Evolutionary conservation across 1,139 yeast genomes (phyloP).

Genomic region (Wickerhamomyces sp.): DNA sequence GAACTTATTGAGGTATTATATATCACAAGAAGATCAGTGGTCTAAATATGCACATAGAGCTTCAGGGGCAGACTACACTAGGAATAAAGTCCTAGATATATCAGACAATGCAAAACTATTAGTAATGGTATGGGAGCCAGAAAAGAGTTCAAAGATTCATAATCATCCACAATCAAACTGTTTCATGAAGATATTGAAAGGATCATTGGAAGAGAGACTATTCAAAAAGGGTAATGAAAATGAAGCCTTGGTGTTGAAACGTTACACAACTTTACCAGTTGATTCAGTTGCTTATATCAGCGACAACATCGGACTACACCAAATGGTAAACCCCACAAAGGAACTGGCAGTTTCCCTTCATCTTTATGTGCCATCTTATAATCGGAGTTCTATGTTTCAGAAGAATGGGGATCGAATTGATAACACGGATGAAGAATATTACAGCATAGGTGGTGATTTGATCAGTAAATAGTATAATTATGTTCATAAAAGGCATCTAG

Average conservation of each 20-base stretch:
- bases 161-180: constrained; percentile 61
- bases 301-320: constrained; percentile 51
- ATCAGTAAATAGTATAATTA: neutral
- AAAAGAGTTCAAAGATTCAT: constrained; percentile 48
- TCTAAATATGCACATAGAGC: constrained; percentile 7
- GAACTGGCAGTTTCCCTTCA: constrained; percentile 44
- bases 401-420: constrained; percentile 1
- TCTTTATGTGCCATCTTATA: constrained; percentile 57
- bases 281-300: constrained; percentile 50
- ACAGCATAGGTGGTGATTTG: constrained; percentile 7
- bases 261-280: constrained; percentile 14
- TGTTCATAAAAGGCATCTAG: neutral
- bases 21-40: constrained; percentile 10
- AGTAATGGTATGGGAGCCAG: constrained; percentile 53
- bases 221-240: constrained; percentile 36
- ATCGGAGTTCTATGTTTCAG: constrained; percentile 25
- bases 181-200: constrained; percentile 51
- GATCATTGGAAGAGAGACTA: constrained; percentile 42
- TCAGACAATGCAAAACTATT: constrained; percentile 50
- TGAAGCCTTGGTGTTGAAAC: constrained; percentile 14
- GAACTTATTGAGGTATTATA: constrained; percentile 10
- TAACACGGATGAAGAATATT: neutral
- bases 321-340: constrained; percentile 39
- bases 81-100: constrained; percentile 48
- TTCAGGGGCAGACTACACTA: constrained; percentile 31